Percentiles rank a stretch among this genome's conserved stretches.
Evolutionary conservation across 2,329 filamentous ascomycete species (phyloP).

Genomic region (Bipolaris gigantea): DNA sequence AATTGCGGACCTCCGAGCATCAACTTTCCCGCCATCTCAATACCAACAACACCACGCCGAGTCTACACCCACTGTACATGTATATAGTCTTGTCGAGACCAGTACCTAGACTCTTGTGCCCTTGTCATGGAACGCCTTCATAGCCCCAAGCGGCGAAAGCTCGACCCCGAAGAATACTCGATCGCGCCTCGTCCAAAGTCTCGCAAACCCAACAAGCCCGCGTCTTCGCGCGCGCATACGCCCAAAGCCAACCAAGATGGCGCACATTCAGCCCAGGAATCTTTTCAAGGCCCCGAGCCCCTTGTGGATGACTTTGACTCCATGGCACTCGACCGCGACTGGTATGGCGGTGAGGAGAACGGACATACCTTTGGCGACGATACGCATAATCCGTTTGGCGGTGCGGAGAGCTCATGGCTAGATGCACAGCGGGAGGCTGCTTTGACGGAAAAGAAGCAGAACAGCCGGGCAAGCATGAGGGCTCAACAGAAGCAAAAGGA

Average conservation of each 20-base stretch:
- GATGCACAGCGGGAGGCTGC: constrained; percentile 75
- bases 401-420: constrained; percentile 70
- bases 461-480: constrained; percentile 69
- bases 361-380: constrained; percentile 88
- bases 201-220: constrained; percentile 39
- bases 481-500: constrained; percentile 87
- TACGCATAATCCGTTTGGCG: constrained; percentile 87
- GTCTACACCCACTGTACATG: not conserved
- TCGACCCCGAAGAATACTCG: constrained; percentile 65
- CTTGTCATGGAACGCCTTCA: constrained; percentile 45
- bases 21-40: constrained; percentile 3
- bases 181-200: constrained; percentile 54
- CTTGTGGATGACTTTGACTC: constrained; percentile 68
- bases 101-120: not conserved
- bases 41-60: constrained; percentile 1
- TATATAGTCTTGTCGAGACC: not conserved
- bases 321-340: constrained; percentile 81
- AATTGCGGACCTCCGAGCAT: constrained; percentile 29
- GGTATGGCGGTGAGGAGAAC: constrained; percentile 87
- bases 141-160: constrained; percentile 66
- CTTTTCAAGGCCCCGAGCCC: constrained; percentile 65
- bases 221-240: constrained; percentile 43
- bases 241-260: constrained; percentile 36
- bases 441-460: constrained; percentile 77
- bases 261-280: constrained; percentile 54